Evolutionary conservation across 768 basidiomycete genomes (phyloP).

Genomic region (Hysterangium stoloniferum): DNA sequence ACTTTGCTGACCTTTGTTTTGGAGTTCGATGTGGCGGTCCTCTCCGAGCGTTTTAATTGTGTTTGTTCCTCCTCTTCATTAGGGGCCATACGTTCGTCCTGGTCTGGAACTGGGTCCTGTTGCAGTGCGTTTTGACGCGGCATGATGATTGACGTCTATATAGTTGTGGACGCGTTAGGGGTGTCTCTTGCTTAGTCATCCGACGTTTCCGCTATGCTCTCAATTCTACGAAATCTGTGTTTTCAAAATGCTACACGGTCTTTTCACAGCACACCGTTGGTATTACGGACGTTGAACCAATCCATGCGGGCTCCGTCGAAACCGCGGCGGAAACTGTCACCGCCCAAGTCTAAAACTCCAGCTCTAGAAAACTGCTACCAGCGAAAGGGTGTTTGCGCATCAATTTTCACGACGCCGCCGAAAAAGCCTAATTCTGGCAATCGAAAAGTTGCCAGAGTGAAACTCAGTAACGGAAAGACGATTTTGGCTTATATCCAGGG

Average conservation of each 20-base stretch:
- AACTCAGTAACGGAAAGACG: conserved; percentile 81
- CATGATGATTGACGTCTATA: conserved; percentile 1
- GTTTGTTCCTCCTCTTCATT: neutral
- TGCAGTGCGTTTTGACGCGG: neutral
- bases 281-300: conserved; percentile 74
- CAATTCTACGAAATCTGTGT: conserved; percentile 8
- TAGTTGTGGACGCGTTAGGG: conserved; percentile 6
- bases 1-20: neutral
- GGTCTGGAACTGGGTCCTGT: neutral
- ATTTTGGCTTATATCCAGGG: conserved; percentile 94
- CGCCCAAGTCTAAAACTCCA: conserved; percentile 52
- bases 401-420: conserved; percentile 73
- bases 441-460: conserved; percentile 92
- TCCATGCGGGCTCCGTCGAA: conserved; percentile 42
- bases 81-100: neutral
- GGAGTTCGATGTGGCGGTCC: neutral
- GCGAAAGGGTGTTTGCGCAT: conserved; percentile 85
- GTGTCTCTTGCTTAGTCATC: neutral
- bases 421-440: conserved; percentile 99
- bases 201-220: conserved; percentile 4
- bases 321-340: conserved; percentile 43
- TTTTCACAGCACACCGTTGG: conserved; percentile 57
- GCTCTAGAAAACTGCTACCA: conserved; percentile 75
- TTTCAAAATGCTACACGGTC: conserved; percentile 31
- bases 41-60: neutral